Conservation (phyloP, 2,329 filamentous ascomycete genomes). For the Aspergillus novoparasiticus region DNA sequence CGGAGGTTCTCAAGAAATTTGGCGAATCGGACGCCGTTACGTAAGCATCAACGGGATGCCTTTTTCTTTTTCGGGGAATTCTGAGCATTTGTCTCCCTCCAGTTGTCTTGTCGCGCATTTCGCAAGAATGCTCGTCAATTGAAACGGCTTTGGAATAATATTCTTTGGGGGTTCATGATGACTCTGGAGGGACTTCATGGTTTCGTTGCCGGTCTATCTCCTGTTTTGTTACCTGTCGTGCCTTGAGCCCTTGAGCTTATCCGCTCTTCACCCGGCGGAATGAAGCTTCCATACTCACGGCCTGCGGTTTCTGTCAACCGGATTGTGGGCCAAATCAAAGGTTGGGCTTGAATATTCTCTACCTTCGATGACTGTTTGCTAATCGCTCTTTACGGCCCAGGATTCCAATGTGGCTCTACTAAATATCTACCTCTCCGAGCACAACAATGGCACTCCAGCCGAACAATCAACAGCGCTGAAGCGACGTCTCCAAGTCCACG, state of each 20-base stretch:
- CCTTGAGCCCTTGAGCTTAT: conserved; percentile 17
- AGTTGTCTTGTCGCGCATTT: not conserved
- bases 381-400: not conserved
- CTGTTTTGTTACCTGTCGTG: conserved; percentile 11
- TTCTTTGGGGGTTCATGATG: conserved; percentile 23
- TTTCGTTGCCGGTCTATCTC: conserved; percentile 7
- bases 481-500: conserved; percentile 5
- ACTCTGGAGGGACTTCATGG: conserved; percentile 14
- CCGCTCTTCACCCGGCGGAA: conserved; percentile 24
- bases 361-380: not conserved
- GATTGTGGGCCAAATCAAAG: conserved; percentile 7
- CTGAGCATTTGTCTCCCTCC: not conserved
- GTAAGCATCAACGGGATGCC: conserved; percentile 28
- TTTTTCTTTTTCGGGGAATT: conserved; percentile 2
- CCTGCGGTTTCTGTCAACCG: conserved; percentile 24
- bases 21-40: conserved; percentile 29
- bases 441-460: conserved; percentile 16
- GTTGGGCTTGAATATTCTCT: conserved; percentile 2
- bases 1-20: conserved; percentile 30
- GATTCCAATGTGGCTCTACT: not conserved
- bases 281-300: conserved; percentile 33
- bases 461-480: conserved; percentile 23
- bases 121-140: not conserved
- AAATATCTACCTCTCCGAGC: not conserved
- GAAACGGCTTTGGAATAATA: not conserved